Base-by-base conservation (phyloP, 495 filamentous ascomycete species). In the Echria macrotheca region DNA sequence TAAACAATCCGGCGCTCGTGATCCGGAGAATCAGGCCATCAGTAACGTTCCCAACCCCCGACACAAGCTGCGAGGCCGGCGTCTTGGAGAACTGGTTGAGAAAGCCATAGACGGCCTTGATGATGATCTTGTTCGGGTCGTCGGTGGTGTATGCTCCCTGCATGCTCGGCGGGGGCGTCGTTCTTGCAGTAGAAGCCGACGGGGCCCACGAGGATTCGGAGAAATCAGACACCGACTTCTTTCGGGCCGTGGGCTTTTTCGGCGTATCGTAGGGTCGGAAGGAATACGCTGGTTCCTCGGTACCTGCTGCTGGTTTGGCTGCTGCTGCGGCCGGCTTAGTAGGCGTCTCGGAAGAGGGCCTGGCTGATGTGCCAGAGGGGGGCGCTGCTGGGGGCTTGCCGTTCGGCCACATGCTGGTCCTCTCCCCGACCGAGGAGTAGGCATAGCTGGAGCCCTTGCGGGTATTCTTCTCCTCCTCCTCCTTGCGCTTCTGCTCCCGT, bases 121-220 rank as follows among this genome's bases (percentile, higher is more conserved):
- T 86, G 36, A 94, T 81, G 54, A 97, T 93, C 75, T 97, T 98
- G 61, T 93, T 81, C 3, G 91, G 89, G 65, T 97, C 91, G 56
- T 85, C 84, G 32, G 87, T 95, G 14, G 75, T 76, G 64, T 97
- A 98, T 2, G 71, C 67, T 1, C 81, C 80, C 22, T 87, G 83
- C 48, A 81, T 75, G 8, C 84, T 87, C 0, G 87, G 87, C 2
- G 90, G 89, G 24, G 90, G 89, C 2, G 85, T 89, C 3, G 90
- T 94, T 24, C 85, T 82, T n/a, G 86, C 77, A 0, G 90, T 96
- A 8, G 85, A 85, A 39, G 84, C 78, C 2, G 86, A 91, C 1
- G 87, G 77, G 1, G 87, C 82, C 62, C 89, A 95, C 9, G 87
- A 91, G 19, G 86, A 88, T 59, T 91, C 87, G 29, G 89, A 93